A percentile compares a stretch with the other conserved stretches of the same genome.
phyloP scores from a whole-genome alignment of 2,329 filamentous ascomycete species.

The Zymoseptoria pseudotritici region DNA sequence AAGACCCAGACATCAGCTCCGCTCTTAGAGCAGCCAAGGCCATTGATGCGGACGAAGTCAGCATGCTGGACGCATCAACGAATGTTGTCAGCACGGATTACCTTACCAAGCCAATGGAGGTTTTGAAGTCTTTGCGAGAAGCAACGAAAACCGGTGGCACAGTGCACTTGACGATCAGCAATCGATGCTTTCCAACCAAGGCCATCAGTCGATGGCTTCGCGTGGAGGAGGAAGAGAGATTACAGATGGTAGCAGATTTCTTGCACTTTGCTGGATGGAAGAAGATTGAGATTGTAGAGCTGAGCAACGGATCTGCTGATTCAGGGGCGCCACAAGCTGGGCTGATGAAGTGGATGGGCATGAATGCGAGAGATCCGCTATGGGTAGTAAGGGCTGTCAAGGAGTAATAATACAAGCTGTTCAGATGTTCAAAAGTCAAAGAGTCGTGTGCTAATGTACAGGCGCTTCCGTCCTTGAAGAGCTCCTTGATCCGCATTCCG shows the following conservation, averaged over 20 bases:
- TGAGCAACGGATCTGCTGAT: conserved; percentile 35
- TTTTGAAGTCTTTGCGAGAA: conserved; percentile 37
- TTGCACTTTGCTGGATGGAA: conserved; percentile 46
- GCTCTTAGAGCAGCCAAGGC: conserved; percentile 13
- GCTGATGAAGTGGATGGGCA: conserved; percentile 28
- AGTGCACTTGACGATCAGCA: conserved; percentile 46
- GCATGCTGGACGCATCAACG: conserved; percentile 39
- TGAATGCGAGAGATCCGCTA: conserved; percentile 34
- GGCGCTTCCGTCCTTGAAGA: no score
- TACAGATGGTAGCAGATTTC: conserved; percentile 47
- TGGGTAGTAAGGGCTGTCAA: conserved; percentile 38
- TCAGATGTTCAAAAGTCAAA: not conserved
- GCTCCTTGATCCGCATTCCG: no score
- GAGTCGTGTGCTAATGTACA: not conserved
- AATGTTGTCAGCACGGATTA: conserved; percentile 49
- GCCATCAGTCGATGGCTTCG: conserved; percentile 43
- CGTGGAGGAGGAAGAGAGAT: conserved; percentile 38
- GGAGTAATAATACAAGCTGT: not conserved
- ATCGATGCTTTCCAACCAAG: conserved; percentile 49
- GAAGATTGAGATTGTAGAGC: conserved; percentile 46
- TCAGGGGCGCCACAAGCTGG: conserved; percentile 11
- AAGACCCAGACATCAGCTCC: conserved; percentile 25
- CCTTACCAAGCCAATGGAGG: conserved; percentile 39
- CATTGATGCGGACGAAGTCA: conserved; percentile 5
- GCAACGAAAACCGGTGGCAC: conserved; percentile 37